Evolutionary conservation across 148 eudicot species (phyloP), one percentile per base, ranked within the genome.

Genomic region (Silene latifolia): DNA sequence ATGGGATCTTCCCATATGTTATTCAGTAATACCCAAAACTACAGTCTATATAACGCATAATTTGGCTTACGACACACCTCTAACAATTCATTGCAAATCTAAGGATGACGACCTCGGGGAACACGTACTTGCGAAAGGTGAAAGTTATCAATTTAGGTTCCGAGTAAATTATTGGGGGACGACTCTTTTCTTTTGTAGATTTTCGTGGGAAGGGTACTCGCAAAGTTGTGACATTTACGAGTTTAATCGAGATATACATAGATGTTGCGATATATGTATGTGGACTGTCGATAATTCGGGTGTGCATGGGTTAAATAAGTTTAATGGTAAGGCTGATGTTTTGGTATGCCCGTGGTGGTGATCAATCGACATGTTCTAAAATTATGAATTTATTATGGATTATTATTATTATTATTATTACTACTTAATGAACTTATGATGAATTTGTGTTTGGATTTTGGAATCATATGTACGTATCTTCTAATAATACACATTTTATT

Each of bases 191-290:
- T 66, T 5, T 35, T 66, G 69, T 66, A 66, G 3, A 1, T 66
- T 66, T 66, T 14, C 46, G 1, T 66, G 47, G 69, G 47, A 39
- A 0, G 46, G 20, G 1, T 7, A 25, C 7, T 7, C 2, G 17
- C 46, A 17, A 39, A 32, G 11, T 5, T 66, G 48, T 15, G 69
- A 66, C 3, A 32, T 66, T 17, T 66, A 66, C 17, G 29, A 66
- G 48, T 66, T 29, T 66, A 32, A 15, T 32, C 13, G 69, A 32
- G 69, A 65, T 35, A 35, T 65, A 29, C 46, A 66, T 17, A 66
- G 69, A 32, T 66, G 69, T 66, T 66, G 69, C 20, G 69, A 66
- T n/a, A 66, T 35, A 1, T 66, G 69, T 23, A 17, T 66, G 48
- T 35, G 69, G 69, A 66, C 1, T 4, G 23, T 66, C 21, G 69